Evolutionary conservation across 202 grass and related monocot species (phyloP), one percentile per base, ranked within the genome.

Genomic region (Setaria viridis): DNA sequence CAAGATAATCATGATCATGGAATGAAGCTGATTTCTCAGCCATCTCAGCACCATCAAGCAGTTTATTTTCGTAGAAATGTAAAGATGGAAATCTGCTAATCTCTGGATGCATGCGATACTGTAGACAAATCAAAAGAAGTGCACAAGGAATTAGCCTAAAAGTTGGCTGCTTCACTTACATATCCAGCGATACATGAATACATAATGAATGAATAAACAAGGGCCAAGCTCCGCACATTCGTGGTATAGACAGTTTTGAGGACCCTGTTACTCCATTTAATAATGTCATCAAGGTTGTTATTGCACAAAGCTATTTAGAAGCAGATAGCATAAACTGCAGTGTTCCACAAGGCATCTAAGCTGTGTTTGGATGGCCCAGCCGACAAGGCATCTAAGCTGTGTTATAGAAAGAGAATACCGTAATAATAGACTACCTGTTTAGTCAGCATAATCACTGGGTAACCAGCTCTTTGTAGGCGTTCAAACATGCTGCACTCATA

Each of bases 401-500:
- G 45, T 19, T 62, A 41, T n/a, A 80, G 46, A 85, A 69, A 89
- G 33, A 50, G 59, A 78, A 68, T 89, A 39, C 19, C n/a, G 43
- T 33, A 74, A 1, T 25, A 67, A 51, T 53, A 19, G 57, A 48
- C 79, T 75, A 98, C 95, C 95, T 98, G 96, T 85, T 96, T 87
- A 55, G 92, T 95, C 65, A 99, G 88, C 93, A 99, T 99, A 86
- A 92, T 94, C 74, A 99, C 93, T 51, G 93, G 93, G 62, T 95
- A 94, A 41, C 96, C 96, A 72, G 96, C 96, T 91, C 82, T 88
- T 80, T 99, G 96, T 46, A 99, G 82, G 64, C 96, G 92, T 81
- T 99, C 96, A 95, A 99, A 99, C 96, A 99, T 99, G 87, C 96
- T 99, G 82, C 96, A 99, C 68, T 99, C 91, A 63, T 94, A 99